Evolutionary conservation across 2,329 filamentous ascomycete species (phyloP), one percentile per base, ranked within the genome.

Genomic region (Aurifilum marmelostoma): DNA sequence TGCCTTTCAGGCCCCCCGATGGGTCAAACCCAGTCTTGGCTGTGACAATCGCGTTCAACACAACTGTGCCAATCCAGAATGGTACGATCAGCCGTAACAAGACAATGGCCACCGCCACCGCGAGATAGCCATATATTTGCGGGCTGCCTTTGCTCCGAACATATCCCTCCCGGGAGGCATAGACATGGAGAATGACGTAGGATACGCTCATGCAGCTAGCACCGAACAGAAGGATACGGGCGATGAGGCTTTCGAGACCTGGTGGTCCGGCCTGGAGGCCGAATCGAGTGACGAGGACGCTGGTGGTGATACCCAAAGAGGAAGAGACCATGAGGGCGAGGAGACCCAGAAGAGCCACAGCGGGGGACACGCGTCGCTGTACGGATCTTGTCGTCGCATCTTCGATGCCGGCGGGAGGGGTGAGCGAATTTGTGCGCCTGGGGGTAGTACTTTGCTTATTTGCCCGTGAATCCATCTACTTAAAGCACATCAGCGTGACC

Each of bases 141-240:
- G 69, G 66, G n/a, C 41, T 63, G 37, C 43, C 69, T 43, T 52
- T 41, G n/a, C 62, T 60, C n/a, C 67, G 34, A 7, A 65, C 56
- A 18, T 69, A 71, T 3, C 59, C 24, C 43, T 66, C 68, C 8
- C 67, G 52, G 18, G 69, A 60, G 1, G 67, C 69, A 27, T 59
- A 64, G 7, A 63, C 50, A 52, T 71, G 69, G 61, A 71, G 58
- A 2, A 69, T 29, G 7, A 71, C 66, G 43, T 69, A 71, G 34
- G 69, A 41, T 16, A 69, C 37, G 34, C 69, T 41, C n/a, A 69
- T 62, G 16, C 67, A 69, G 7, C 63, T 69, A 4, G 67, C 68
- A 1, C 58, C 67, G 27, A 69, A 69, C 14, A 69, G 29, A 16
- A 71, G 43, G 16, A 69, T 60, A 27, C 67, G 62, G 16, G 67